Evolutionary conservation across 129 eudicot genomes (phyloP).

Genomic region (Artemisia annua): DNA sequence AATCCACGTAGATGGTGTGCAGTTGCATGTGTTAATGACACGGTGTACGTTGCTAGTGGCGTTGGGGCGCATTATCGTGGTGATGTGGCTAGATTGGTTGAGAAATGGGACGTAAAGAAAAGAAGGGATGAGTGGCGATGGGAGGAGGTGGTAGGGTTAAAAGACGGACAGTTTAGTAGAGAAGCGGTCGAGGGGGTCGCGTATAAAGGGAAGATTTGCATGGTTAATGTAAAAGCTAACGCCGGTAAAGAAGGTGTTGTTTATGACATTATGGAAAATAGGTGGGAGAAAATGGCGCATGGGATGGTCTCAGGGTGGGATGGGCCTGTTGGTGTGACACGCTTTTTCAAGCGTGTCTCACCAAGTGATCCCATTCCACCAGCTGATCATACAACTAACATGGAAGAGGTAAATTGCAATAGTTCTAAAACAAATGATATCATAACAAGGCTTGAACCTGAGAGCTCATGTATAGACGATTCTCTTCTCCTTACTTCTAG

Average conservation of each 20-base stretch:
- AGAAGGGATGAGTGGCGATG: constrained; percentile 48
- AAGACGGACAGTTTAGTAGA: constrained; percentile 57
- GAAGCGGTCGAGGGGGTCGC: constrained; percentile 63
- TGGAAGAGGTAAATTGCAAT: too few species aligned
- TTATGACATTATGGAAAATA: constrained; percentile 38
- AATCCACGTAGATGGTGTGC: constrained; percentile 69
- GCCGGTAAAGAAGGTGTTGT: constrained; percentile 51
- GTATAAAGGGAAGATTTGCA: constrained; percentile 60
- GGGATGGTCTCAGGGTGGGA: constrained; percentile 73
- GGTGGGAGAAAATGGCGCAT: constrained; percentile 64
- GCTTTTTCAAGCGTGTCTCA: too few species aligned
- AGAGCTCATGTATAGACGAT: too few species aligned
- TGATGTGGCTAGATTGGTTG: constrained; percentile 54
- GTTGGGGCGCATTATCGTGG: constrained; percentile 43
- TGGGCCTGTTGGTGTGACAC: constrained; percentile 51
- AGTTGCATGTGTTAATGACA: constrained; percentile 32
- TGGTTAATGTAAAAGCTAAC: constrained; percentile 66
- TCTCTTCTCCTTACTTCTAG: too few species aligned
- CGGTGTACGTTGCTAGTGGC: constrained; percentile 58
- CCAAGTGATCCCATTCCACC: too few species aligned
- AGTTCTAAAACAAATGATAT: too few species aligned
- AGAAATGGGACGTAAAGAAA: constrained; percentile 58
- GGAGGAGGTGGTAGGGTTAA: constrained; percentile 47
- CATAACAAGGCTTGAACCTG: too few species aligned
- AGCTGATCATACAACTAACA: too few species aligned